Evolutionary conservation across 2,329 filamentous ascomycete genomes (phyloP).

Genomic region (Mariannaea sp.): DNA sequence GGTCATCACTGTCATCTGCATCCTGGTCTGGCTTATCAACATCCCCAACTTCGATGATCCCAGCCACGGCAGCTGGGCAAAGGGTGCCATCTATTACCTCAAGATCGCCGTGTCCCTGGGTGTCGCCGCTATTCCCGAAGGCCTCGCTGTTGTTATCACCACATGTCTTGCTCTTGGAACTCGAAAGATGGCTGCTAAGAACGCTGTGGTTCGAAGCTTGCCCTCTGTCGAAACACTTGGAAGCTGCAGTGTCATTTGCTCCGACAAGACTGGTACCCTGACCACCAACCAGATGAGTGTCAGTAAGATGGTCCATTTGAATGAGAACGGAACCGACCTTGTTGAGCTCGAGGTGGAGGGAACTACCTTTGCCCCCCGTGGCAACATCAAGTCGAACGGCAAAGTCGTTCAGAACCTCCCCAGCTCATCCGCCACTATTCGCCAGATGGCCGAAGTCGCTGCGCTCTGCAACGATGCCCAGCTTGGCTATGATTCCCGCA

Average conservation of each 20-base stretch:
- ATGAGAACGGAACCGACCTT: slow-evolving; percentile 71
- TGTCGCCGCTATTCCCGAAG: slow-evolving; percentile 96
- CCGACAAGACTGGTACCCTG: slow-evolving; percentile 97
- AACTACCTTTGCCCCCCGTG: slow-evolving; percentile 87
- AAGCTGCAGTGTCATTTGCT: slow-evolving; percentile 99
- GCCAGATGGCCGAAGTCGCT: slow-evolving; percentile 74
- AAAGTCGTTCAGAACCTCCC: slow-evolving; percentile 71
- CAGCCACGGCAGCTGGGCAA: slow-evolving; percentile 89
- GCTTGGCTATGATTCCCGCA: slow-evolving; percentile 79
- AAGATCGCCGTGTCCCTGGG: slow-evolving; percentile 99
- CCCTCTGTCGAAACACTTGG: slow-evolving; percentile 97
- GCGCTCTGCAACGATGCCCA: slow-evolving; percentile 88
- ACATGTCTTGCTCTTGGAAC: slow-evolving; percentile 96
- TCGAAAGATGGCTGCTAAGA: slow-evolving; percentile 98
- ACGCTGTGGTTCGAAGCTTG: slow-evolving; percentile 93
- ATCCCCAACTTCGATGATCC: slow-evolving; percentile 96
- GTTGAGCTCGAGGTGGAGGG: slow-evolving; percentile 90
- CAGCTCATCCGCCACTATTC: slow-evolving; percentile 74
- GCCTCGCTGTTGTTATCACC: slow-evolving; percentile 97
- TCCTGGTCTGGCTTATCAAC: slow-evolving; percentile 98
- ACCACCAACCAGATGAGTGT: slow-evolving; percentile 99
- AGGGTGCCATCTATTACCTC: slow-evolving; percentile 98
- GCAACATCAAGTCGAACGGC: slow-evolving; percentile 71
- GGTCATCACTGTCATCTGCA: slow-evolving; percentile 96
- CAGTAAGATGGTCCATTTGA: slow-evolving; percentile 86